Evolutionary conservation across 495 filamentous ascomycete genomes (phyloP), one percentile per base, ranked within the genome.

Genomic region (Neurospora sp.): DNA sequence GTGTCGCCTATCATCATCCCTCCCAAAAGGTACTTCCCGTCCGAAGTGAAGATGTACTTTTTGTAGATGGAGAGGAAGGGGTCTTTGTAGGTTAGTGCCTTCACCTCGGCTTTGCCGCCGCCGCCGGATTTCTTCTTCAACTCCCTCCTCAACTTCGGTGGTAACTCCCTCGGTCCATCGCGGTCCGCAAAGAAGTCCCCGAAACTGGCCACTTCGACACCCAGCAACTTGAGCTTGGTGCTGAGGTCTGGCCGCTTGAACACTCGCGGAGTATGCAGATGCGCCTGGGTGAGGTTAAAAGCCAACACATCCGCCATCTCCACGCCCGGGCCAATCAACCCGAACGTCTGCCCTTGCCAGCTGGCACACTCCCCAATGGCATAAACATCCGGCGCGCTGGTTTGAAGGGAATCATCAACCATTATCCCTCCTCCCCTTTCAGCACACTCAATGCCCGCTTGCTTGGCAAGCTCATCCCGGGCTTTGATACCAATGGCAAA

Each of bases 1-100:
- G 94, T 97, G 81, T 98, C 95, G 42, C 95, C 95, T 72, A 98
- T 97, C 92, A 98, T 97, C 94, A 98, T 98, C 3, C 95, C 95
- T 20, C 95, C 95, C 8, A 98, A 88, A 3, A 98, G 84, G 79
- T 93, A 96, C 78, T 97, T 97, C 31, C 95, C 95, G 78, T 98
- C 95, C 78, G 91, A 81, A 3, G 94, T 97, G 76, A 97, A 97
- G 8, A 98, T 82, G 81, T 94, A 98, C 81, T 98, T 98, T 82
- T 98, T 97, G 81, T 98, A 98, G 1, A 97, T 89, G n/a, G 93
- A 91, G 73, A 89, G 87, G 79, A 98, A 97, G 0, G 95, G 95
- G 81, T 98, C 95, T 73, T 92, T 96, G 82, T 97, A 98, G 0
- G 91, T 94, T 72, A 98, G 83, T 0, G 94, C 91, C 81, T 97